These are phyloP conservation scores for Metarhizium sp. DNA, from an alignment of 2,329 filamentous ascomycete genomes.

Conservation along the genomic window DNA sequence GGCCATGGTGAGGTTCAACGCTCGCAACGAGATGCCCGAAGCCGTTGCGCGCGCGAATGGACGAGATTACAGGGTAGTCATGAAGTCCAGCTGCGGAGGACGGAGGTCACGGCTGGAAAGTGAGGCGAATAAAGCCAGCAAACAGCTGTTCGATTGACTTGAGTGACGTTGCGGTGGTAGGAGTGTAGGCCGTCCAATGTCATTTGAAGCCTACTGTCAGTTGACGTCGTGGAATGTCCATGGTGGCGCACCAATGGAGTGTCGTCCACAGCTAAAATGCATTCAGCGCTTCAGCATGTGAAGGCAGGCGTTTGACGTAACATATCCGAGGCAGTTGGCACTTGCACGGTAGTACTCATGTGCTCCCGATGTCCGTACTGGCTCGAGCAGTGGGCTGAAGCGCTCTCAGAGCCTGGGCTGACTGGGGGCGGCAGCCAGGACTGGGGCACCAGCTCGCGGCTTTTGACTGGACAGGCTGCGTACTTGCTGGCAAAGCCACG, in stretches of 20 bases:
- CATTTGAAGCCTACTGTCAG: not conserved
- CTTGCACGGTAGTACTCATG: no score
- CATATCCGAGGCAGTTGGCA: not conserved
- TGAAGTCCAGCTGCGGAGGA: not conserved
- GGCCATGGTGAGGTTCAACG: slow-evolving; percentile 50
- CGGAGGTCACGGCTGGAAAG: not conserved
- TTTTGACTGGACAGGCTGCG: not conserved
- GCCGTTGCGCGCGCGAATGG: not conserved
- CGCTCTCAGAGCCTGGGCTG: no score
- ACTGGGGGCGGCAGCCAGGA: no score
- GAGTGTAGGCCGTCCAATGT: not conserved
- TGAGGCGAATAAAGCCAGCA: not conserved
- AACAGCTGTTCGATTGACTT: not conserved
- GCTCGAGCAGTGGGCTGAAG: no score
- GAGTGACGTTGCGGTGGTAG: not conserved
- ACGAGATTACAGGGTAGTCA: not conserved
- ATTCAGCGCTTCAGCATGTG: slow-evolving; percentile 1
- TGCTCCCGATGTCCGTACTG: no score
- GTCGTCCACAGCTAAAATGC: not conserved
- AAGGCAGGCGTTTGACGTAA: not conserved
- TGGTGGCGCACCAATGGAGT: not conserved
- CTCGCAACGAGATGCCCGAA: not conserved
- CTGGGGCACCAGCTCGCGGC: no score
- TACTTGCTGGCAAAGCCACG: no score
- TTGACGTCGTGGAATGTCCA: not conserved